Conservation (phyloP, 2,329 filamentous ascomycete genomes). For the Amauroascus niger region DNA sequence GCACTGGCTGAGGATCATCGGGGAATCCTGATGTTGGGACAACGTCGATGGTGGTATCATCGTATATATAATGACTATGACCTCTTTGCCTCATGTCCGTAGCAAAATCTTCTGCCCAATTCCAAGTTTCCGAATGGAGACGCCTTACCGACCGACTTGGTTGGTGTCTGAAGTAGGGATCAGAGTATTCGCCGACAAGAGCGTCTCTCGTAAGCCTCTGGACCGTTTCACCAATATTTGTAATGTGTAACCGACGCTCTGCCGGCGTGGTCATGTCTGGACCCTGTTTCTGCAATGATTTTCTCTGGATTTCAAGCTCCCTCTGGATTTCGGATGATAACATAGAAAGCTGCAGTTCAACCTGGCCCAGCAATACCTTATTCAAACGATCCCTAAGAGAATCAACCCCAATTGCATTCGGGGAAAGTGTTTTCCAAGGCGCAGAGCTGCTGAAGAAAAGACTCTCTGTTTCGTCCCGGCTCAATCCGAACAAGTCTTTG, state of each 20-base stretch:
- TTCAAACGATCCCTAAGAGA: constrained; percentile 27
- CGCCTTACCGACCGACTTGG: constrained; percentile 15
- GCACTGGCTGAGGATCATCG: constrained; percentile 17
- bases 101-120: constrained; percentile 21
- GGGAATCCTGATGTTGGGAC: constrained; percentile 5
- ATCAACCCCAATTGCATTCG: constrained; percentile 24
- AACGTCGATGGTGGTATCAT: constrained; percentile 4
- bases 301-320: constrained; percentile 29
- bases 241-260: constrained; percentile 19
- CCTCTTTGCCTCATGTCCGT: constrained; percentile 18
- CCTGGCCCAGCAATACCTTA: constrained; percentile 28
- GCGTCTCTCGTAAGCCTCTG: constrained; percentile 21
- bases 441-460: constrained; percentile 26
- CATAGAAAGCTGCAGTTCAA: constrained; percentile 27
- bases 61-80: constrained; percentile 20
- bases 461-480: constrained; percentile 27
- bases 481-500: constrained; percentile 18
- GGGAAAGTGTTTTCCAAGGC: constrained; percentile 23
- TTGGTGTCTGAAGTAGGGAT: constrained; percentile 19
- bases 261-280: constrained; percentile 18
- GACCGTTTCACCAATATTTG: constrained; percentile 18
- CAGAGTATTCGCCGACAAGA: constrained; percentile 20
- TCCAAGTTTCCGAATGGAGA: constrained; percentile 19
- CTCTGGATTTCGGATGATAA: constrained; percentile 31
- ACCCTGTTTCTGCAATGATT: constrained; percentile 22